A percentile compares a stretch with the other conserved stretches of the same genome.
Evolutionary conservation across 202 grass and related monocot genomes (phyloP).

Genomic region (Elaeis oleifera): DNA sequence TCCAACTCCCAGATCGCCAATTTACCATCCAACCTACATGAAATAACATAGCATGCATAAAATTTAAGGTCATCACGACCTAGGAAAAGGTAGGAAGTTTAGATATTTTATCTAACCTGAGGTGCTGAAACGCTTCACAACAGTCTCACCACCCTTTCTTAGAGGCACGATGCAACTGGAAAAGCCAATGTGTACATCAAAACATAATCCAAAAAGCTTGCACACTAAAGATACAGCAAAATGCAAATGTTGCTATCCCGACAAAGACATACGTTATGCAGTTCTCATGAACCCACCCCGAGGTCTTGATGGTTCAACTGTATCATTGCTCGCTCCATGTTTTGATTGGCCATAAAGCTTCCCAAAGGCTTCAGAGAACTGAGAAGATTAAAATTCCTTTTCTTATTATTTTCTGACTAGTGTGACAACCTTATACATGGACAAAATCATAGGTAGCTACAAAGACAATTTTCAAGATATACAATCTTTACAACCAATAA

Average conservation of each 20-base stretch:
- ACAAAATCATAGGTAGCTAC: too few relatives aligned
- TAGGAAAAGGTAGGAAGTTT: slow-evolving; percentile 9
- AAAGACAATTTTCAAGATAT: too few relatives aligned
- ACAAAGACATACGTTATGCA: slow-evolving; percentile 68
- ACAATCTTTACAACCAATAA: too few relatives aligned
- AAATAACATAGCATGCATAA: slow-evolving; percentile 12
- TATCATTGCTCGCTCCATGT: slow-evolving; percentile 54
- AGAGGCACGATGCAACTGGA: slow-evolving; percentile 70
- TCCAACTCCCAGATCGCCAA: slow-evolving; percentile 87
- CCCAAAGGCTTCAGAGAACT: slow-evolving; percentile 97
- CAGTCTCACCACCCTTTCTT: slow-evolving; percentile 34
- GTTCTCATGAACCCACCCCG: slow-evolving; percentile 89
- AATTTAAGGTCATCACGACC: neutral
- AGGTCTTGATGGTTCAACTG: slow-evolving; percentile 63
- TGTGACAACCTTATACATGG: too few relatives aligned
- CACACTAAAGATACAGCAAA: neutral
- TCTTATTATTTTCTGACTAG: too few relatives aligned
- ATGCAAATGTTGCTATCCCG: neutral
- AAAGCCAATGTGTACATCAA: slow-evolving; percentile 1
- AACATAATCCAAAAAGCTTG: slow-evolving; percentile 6
- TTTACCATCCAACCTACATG: slow-evolving; percentile 80
- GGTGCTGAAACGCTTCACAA: slow-evolving; percentile 74
- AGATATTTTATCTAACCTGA: slow-evolving; percentile 50
- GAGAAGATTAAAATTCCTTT: slow-evolving; percentile 15
- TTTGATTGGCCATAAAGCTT: slow-evolving; percentile 93